Base-by-base conservation (phyloP, 345 rosid species). In the Brassica cretica region DNA sequence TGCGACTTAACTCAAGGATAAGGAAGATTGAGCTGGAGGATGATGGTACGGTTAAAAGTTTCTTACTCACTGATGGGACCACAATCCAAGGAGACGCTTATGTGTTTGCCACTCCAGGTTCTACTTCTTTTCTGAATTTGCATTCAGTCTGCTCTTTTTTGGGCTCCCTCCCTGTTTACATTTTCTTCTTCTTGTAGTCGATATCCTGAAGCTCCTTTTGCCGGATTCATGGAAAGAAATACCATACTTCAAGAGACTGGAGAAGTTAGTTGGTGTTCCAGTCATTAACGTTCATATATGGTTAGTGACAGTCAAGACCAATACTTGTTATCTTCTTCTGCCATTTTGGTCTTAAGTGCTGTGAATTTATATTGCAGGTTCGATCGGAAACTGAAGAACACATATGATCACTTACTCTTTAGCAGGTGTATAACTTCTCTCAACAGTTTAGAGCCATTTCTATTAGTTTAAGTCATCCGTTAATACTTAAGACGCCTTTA, bases 271-370 rank as follows among this genome's bases (percentile, higher is more conserved):
- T 60, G 98, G 98, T 73, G 97, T 94, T 59, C 97, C 98, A 7
- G 97, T 92, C 59, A 94, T 94, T 74, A 94, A 94, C 14, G 85
- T 94, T 78, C 98, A 94, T 76, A 89, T 94, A 86, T 91, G 98
- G 98, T 94, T 65, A 85, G 97, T 91, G 76, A 84, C 72, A 73
- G 11, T 37, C 66, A 8, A 37, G 41, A 8, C 9, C 9, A 37
- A 37, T 37, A 37, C 11, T 11, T 41, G 1, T 41, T 0, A 41
- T 41, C 49, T 3, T 41, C 49, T 10, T 41, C 49, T 41, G 49
- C 49, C 49, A 41, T 41, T 41, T 41, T 41, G 49, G 49, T 41
- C 49, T 41, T 1, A 41, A 10, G n/a, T 41, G n/a, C 49, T 41
- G 49, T 41, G 49, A 2, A 41, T 41, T 1, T 41, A 41, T 82